Conservation (phyloP, 1,284 basidiomycete species). For the Rhizoctonia solani region DNA sequence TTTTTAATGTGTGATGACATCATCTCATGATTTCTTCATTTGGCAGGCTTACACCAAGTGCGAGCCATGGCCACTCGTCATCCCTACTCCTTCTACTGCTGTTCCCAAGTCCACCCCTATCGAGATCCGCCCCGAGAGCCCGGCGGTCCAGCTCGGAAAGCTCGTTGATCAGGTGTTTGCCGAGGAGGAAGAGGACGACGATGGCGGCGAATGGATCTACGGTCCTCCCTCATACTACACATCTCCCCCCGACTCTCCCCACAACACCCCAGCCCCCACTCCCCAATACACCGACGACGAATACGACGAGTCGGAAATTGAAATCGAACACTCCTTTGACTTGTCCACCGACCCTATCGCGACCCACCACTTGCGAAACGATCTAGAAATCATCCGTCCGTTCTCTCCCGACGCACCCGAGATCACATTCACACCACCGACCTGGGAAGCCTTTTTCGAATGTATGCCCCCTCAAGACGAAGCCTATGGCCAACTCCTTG, state of each 20-base stretch:
- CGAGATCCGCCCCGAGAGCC: neutral
- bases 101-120: constrained; percentile 25
- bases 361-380: constrained; percentile 27
- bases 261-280: constrained; percentile 14
- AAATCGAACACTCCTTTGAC: neutral
- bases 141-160: constrained; percentile 15
- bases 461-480: constrained; percentile 33
- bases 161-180: constrained; percentile 16
- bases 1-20: neutral
- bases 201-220: constrained; percentile 30
- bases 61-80: constrained; percentile 2
- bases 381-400: constrained; percentile 25
- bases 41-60: constrained; percentile 30
- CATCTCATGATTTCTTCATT: neutral
- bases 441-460: constrained; percentile 29
- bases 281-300: constrained; percentile 28
- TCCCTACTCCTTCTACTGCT: neutral
- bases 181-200: constrained; percentile 27
- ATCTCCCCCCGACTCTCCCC: constrained; percentile 21
- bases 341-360: constrained; percentile 22
- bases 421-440: constrained; percentile 26
- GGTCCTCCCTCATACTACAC: constrained; percentile 32
- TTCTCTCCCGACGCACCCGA: constrained; percentile 24
- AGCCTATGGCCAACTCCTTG: constrained; percentile 25
- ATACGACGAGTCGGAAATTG: constrained; percentile 3